phyloP scores from a whole-genome alignment of 1,284 basidiomycete genomes.

The Agroathelia rolfsii region DNA sequence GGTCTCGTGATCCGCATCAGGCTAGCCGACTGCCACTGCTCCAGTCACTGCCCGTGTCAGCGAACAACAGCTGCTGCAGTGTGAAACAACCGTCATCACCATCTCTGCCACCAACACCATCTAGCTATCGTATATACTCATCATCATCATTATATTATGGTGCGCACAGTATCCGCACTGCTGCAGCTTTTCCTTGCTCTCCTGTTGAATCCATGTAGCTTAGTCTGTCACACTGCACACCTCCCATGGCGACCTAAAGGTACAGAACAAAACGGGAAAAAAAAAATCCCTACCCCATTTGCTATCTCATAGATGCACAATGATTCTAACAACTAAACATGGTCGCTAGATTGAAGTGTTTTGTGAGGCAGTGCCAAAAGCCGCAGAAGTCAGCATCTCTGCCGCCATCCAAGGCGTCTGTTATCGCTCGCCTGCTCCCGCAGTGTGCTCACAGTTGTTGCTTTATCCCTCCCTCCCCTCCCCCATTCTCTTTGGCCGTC shows the following conservation, averaged over 20 bases:
- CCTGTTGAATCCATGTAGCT: conserved; percentile 8
- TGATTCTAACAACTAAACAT: conserved; percentile 2
- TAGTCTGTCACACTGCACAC: conserved; percentile 96
- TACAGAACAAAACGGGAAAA: conserved; percentile 21
- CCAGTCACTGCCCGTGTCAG: too few relatives aligned
- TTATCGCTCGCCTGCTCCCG: not conserved
- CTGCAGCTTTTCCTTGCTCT: too few relatives aligned
- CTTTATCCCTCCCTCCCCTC: conserved; percentile 6
- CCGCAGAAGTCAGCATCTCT: conserved; percentile 66
- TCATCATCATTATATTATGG: too few relatives aligned
- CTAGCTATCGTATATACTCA: too few relatives aligned
- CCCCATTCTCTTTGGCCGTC: too few relatives aligned
- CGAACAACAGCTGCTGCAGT: too few relatives aligned
- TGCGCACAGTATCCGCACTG: too few relatives aligned
- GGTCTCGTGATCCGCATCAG: too few relatives aligned
- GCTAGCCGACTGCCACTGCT: too few relatives aligned
- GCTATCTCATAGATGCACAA: conserved; percentile 2
- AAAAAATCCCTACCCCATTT: conserved; percentile 1
- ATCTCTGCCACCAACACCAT: too few relatives aligned
- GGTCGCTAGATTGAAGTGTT: conserved; percentile 89
- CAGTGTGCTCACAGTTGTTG: conserved; percentile 7
- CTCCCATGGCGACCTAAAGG: conserved; percentile 90
- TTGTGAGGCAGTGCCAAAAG: conserved; percentile 90
- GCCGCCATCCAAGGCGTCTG: conserved; percentile 7
- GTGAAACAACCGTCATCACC: too few relatives aligned